Percentiles rank a stretch among this genome's conserved stretches.
Conservation (phyloP, 306 rosid genomes). For the Myrica gale region DNA sequence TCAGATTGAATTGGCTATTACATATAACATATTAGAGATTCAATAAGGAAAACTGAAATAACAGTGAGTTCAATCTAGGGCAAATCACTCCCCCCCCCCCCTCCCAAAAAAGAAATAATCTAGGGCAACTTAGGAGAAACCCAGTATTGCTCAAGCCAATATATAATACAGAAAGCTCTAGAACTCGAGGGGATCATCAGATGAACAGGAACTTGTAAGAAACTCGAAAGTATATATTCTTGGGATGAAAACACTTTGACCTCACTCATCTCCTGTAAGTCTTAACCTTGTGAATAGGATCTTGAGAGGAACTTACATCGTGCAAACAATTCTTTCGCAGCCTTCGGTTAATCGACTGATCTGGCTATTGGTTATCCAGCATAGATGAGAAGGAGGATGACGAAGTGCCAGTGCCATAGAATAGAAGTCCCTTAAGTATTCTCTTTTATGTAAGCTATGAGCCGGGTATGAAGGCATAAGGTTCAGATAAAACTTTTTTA, state of each 20-base stretch:
- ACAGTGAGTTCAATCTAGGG: conserved; percentile 28
- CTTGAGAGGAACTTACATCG: conserved; percentile 5
- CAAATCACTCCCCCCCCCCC: conserved; percentile 2
- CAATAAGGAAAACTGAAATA: neutral
- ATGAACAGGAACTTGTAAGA: too few relatives aligned
- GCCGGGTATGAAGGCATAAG: conserved; percentile 1
- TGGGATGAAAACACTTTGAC: too few relatives aligned
- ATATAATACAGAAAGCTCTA: conserved; percentile 14
- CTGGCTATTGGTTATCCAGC: neutral
- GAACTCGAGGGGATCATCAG: conserved; percentile 4
- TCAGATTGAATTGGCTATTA: conserved; percentile 18
- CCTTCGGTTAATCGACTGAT: neutral
- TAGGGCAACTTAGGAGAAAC: conserved; percentile 31
- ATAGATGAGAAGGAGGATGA: neutral
- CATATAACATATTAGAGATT: conserved; percentile 14
- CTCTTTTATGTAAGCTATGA: neutral
- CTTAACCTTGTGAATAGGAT: neutral
- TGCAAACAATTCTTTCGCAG: neutral
- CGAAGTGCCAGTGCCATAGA: neutral
- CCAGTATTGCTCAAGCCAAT: neutral
- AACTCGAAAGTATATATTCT: too few relatives aligned
- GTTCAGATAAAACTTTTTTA: neutral
- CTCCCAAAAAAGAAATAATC: neutral
- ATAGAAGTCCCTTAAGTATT: conserved; percentile 3
- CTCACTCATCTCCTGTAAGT: too few relatives aligned